phyloP scores from a whole-genome alignment of 257 asterid species.

The Fraxinus quadrangulata region DNA sequence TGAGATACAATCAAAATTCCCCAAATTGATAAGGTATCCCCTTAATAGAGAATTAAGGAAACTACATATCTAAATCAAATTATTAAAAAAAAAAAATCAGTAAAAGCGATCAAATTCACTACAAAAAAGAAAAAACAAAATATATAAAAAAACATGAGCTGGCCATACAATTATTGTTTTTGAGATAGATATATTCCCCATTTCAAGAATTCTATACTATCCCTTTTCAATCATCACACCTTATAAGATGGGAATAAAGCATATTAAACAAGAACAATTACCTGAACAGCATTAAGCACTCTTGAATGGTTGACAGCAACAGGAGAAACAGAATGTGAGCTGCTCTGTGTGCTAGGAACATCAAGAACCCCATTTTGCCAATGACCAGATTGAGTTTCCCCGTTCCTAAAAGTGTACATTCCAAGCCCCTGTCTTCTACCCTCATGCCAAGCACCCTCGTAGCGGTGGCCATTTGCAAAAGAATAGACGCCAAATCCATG shows the following conservation, averaged over 20 bases:
- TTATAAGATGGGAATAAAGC: neutral
- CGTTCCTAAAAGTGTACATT: constrained; percentile 78
- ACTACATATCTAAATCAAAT: neutral
- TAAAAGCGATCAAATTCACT: neutral
- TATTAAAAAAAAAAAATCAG: neutral
- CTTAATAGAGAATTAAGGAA: neutral
- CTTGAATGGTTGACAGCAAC: constrained; percentile 84
- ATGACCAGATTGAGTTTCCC: constrained; percentile 85
- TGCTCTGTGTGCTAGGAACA: constrained; percentile 77
- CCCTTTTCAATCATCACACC: neutral
- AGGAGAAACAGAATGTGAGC: constrained; percentile 66
- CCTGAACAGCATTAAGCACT: constrained; percentile 87
- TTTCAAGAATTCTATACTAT: neutral
- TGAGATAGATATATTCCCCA: neutral
- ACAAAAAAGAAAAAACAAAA: too few species aligned
- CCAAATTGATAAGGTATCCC: neutral
- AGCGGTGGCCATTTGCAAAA: constrained; percentile 79
- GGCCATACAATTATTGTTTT: too few species aligned
- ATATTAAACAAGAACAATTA: constrained; percentile 25
- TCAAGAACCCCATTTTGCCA: constrained; percentile 91
- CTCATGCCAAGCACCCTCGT: constrained; percentile 96
- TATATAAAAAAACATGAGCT: too few species aligned
- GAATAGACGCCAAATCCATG: constrained; percentile 83
- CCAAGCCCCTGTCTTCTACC: constrained; percentile 90
- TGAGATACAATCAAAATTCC: neutral